Percentiles rank a stretch among this genome's conserved stretches.
phyloP scores from a whole-genome alignment of 1,284 basidiomycete species.

The Ustilago nuda region DNA sequence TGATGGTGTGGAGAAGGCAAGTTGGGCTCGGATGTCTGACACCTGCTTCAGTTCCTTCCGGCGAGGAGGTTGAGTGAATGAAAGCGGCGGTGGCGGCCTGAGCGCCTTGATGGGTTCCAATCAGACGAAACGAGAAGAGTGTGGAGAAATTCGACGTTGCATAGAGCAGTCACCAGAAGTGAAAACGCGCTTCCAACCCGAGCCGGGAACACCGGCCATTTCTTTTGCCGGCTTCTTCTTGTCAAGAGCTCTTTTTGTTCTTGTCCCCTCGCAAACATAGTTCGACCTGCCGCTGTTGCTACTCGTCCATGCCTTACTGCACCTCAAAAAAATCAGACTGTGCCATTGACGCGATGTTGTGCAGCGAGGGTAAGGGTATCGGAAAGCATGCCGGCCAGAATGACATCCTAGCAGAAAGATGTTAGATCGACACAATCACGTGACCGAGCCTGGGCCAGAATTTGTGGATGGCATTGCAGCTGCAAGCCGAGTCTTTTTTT shows the following conservation, averaged over 20 bases:
- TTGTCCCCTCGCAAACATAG: background rate
- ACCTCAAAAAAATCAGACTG: background rate
- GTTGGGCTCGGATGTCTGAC: background rate
- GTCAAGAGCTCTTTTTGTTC: background rate
- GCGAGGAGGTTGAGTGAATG: background rate
- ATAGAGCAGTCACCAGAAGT: background rate
- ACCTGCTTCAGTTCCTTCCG: too few relatives aligned
- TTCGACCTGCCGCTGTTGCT: background rate
- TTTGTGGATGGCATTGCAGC: background rate
- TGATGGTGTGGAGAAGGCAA: slow-evolving; percentile 3
- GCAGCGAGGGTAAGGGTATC: background rate
- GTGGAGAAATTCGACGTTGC: slow-evolving; percentile 21
- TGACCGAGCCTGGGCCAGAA: slow-evolving; percentile 35
- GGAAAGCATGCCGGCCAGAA: background rate
- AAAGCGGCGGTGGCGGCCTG: background rate
- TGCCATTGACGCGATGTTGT: background rate
- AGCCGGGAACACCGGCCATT: slow-evolving; percentile 9
- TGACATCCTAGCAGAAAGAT: background rate
- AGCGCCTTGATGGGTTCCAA: slow-evolving; percentile 4
- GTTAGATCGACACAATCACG: slow-evolving; percentile 14
- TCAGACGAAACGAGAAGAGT: slow-evolving; percentile 12
- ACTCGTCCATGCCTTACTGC: too few relatives aligned
- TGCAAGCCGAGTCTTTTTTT: background rate
- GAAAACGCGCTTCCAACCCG: slow-evolving; percentile 8
- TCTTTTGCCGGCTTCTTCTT: slow-evolving; percentile 1